phyloP scores from a whole-genome alignment of 768 basidiomycete genomes.

The Neoboletus brunneissimus region DNA sequence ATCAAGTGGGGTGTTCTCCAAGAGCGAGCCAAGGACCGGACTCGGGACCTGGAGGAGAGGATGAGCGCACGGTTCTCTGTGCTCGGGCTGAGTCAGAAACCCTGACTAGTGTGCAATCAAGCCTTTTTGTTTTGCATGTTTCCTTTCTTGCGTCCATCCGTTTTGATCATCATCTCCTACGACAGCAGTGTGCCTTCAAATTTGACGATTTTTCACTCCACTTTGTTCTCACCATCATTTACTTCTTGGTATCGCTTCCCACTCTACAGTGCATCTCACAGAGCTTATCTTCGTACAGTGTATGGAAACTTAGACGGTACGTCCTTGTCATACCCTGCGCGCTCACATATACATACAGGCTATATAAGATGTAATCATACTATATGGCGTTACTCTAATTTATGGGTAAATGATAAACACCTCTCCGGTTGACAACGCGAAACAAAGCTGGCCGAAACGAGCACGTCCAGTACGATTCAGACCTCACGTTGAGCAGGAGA shows the following conservation, averaged over 20 bases:
- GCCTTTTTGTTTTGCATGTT: neutral
- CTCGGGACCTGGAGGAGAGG: constrained; percentile 15
- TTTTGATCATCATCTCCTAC: neutral
- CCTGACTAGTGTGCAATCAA: neutral
- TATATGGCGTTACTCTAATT: neutral
- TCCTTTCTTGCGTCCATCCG: neutral
- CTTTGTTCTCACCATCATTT: neutral
- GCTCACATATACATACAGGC: neutral
- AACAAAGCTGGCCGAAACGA: neutral
- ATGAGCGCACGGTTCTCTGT: constrained; percentile 8
- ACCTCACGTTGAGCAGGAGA: neutral
- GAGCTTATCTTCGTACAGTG: neutral
- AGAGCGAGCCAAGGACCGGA: constrained; percentile 34
- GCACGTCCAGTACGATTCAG: neutral
- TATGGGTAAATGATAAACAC: neutral
- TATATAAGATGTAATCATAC: constrained; percentile 4
- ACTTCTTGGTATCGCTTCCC: neutral
- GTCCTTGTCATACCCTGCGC: neutral
- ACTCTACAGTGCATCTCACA: neutral
- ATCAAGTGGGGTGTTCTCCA: constrained; percentile 51
- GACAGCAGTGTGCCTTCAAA: neutral
- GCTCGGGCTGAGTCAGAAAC: neutral
- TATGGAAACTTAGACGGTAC: neutral
- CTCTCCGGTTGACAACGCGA: neutral
- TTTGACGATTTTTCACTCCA: neutral